Evolutionary conservation across 1,284 basidiomycete genomes (phyloP).

Genomic region (Fistulina hepatica): DNA sequence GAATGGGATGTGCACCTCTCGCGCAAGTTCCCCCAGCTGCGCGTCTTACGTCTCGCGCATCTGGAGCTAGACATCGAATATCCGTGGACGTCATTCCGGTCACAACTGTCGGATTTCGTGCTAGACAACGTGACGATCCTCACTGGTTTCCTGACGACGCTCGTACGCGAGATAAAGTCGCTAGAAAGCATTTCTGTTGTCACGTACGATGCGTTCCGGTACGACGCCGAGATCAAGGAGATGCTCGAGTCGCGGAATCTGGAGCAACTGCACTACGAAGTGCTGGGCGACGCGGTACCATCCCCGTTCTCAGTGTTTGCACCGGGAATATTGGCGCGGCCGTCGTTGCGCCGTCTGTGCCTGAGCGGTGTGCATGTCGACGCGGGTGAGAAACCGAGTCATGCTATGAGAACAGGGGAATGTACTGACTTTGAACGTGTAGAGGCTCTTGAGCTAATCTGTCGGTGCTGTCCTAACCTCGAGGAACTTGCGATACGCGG

Average conservation of each 20-base stretch:
- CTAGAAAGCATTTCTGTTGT: constrained; percentile 28
- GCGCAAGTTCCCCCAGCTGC: constrained; percentile 20
- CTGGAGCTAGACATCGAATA: constrained; percentile 33
- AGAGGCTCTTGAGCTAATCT: constrained; percentile 26
- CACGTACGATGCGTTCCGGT: constrained; percentile 22
- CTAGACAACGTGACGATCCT: constrained; percentile 35
- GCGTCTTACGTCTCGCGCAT: constrained; percentile 28
- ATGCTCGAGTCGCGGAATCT: constrained; percentile 28
- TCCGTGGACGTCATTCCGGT: constrained; percentile 25
- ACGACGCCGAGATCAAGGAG: constrained; percentile 29
- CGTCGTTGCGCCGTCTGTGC: constrained; percentile 25
- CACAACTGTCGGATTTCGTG: constrained; percentile 26
- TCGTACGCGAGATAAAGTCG: constrained; percentile 28
- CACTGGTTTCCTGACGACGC: constrained; percentile 28
- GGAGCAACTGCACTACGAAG: constrained; percentile 26
- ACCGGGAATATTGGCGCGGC: constrained; percentile 12
- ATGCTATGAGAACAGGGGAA: no score
- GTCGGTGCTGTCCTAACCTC: constrained; percentile 27
- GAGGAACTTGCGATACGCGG: constrained; percentile 31
- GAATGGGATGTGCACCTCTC: constrained; percentile 23
- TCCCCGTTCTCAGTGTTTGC: constrained; percentile 20
- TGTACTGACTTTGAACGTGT: no score
- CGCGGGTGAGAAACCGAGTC: no score
- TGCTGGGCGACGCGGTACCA: constrained; percentile 18
- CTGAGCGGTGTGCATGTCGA: constrained; percentile 29